Conservation (phyloP, 2,329 filamentous ascomycete species). For the Seiridium cupressi region DNA sequence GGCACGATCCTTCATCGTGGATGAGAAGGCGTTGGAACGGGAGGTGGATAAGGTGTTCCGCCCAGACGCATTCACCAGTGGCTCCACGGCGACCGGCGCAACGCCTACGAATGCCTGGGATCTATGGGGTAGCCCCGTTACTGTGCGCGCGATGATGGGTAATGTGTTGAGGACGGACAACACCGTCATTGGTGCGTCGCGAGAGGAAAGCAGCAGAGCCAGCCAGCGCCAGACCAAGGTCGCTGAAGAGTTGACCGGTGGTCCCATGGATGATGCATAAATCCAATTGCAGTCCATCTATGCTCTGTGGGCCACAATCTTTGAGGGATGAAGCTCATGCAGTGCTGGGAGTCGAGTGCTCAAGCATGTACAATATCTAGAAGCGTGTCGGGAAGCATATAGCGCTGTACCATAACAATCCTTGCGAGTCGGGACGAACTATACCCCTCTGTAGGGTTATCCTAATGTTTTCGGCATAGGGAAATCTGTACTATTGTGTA, state of each 20-base stretch:
- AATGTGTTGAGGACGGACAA: slow-evolving; percentile 27
- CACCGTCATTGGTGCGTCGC: slow-evolving; percentile 25
- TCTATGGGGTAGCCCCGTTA: slow-evolving; percentile 41
- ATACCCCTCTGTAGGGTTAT: no score
- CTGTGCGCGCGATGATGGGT: slow-evolving; percentile 43
- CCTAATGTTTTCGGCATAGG: not conserved
- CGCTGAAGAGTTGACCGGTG: slow-evolving; percentile 59
- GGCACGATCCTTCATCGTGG: slow-evolving; percentile 82
- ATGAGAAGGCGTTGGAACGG: slow-evolving; percentile 71
- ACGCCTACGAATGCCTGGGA: slow-evolving; percentile 52
- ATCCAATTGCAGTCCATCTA: not conserved
- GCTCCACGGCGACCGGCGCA: slow-evolving; percentile 26
- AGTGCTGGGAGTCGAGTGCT: no score
- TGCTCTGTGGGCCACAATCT: no score
- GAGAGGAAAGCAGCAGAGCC: slow-evolving; percentile 41
- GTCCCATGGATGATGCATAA: slow-evolving; percentile 46
- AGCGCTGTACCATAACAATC: no score
- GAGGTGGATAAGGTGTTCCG: slow-evolving; percentile 77
- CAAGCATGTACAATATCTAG: no score
- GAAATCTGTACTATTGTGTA: not conserved
- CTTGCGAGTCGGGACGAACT: no score
- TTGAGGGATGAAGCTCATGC: no score
- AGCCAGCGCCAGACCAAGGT: slow-evolving; percentile 52
- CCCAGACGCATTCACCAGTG: slow-evolving; percentile 52
- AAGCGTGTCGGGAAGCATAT: no score